A percentile compares a stretch with the other conserved stretches of the same genome.
phyloP scores from a whole-genome alignment of 1,284 basidiomycete species.

The Stygiomarasmius scandens region DNA sequence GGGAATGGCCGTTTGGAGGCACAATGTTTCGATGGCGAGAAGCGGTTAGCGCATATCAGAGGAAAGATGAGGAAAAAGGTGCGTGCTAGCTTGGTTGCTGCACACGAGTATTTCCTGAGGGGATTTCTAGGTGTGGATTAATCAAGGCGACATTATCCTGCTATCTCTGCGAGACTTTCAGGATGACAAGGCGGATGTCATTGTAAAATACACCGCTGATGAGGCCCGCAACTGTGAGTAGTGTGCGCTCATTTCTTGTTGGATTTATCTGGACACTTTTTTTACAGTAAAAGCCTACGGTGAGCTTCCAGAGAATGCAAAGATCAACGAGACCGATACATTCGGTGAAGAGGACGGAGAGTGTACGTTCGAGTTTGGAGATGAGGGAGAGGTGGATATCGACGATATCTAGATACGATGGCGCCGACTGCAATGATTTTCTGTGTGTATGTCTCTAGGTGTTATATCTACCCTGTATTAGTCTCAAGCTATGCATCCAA shows the following conservation, averaged over 20 bases:
- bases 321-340: constrained; percentile 97
- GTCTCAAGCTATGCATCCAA: neutral
- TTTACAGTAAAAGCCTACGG: constrained; percentile 90
- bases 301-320: constrained; percentile 96
- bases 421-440: constrained; percentile 7
- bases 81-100: constrained; percentile 27
- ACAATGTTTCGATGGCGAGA: constrained; percentile 98
- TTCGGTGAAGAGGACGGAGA: constrained; percentile 92
- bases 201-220: constrained; percentile 98
- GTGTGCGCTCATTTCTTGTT: constrained; percentile 1
- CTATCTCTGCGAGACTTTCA: constrained; percentile 98
- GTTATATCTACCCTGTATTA: neutral
- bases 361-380: constrained; percentile 87
- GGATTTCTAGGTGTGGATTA: constrained; percentile 90
- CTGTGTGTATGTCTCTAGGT: neutral
- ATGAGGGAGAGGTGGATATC: constrained; percentile 82
- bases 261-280: constrained; percentile 2
- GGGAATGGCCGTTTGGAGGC: constrained; percentile 98
- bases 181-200: constrained; percentile 99
- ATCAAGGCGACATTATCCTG: constrained; percentile 96
- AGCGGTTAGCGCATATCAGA: constrained; percentile 95
- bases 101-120: neutral
- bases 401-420: constrained; percentile 63
- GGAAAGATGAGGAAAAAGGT: constrained; percentile 99
- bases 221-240: constrained; percentile 82